Evolutionary conservation across 2,329 filamentous ascomycete genomes (phyloP).

Genomic region (Endothia cerciana): DNA sequence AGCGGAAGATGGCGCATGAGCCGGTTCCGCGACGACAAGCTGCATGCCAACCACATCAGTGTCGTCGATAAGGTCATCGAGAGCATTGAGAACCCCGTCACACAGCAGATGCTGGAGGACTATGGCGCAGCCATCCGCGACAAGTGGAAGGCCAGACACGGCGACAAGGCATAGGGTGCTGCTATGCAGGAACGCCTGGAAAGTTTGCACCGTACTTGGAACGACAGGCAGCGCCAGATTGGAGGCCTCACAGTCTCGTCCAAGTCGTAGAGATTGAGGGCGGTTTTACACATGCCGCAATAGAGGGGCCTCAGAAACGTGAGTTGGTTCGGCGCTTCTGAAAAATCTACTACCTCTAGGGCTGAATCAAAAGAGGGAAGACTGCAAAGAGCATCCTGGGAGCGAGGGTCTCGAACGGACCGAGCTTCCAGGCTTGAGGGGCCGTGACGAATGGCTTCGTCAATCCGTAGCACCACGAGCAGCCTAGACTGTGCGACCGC

Average conservation of each 20-base stretch:
- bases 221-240: not conserved
- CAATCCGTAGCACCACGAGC: not conserved
- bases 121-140: constrained; percentile 73
- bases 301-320: not conserved
- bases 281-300: not conserved
- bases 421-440: not conserved
- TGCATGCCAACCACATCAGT: constrained; percentile 83
- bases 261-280: not conserved
- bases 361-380: not conserved
- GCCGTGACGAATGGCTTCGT: not conserved
- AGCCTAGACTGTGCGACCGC: not conserved
- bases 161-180: constrained; percentile 15
- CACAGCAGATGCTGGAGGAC: constrained; percentile 76
- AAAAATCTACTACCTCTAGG: not conserved
- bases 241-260: not conserved
- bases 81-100: constrained; percentile 85
- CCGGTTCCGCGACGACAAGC: constrained; percentile 90
- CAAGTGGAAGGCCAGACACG: constrained; percentile 73
- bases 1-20: constrained; percentile 81
- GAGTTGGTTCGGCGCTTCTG: not conserved
- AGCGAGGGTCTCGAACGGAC: not conserved
- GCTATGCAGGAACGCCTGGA: not conserved
- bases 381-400: not conserved
- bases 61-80: constrained; percentile 86
- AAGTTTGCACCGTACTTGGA: not conserved